These are phyloP conservation scores for Parathielavia appendiculata DNA, from an alignment of 495 filamentous ascomycete species.

Conservation along the genomic window DNA sequence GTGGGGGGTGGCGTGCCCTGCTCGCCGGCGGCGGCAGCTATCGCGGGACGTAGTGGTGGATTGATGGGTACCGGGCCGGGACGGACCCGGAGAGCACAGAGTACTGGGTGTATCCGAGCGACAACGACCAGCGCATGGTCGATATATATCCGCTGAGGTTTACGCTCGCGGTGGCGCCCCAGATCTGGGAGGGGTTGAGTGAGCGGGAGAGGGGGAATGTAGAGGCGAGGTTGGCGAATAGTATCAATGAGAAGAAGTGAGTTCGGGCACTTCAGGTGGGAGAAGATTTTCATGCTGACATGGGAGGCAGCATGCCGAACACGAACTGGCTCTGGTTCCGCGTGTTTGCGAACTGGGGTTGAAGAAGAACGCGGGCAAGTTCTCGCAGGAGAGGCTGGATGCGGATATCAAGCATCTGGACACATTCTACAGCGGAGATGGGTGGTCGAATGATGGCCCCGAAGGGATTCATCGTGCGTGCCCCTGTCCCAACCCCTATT, in stretches of 20 bases:
- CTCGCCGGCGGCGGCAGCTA: slow-evolving; percentile 62
- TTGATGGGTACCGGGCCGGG: slow-evolving; percentile 60
- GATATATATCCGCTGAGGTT: slow-evolving; percentile 72
- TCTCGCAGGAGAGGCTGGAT: slow-evolving; percentile 60
- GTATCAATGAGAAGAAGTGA: slow-evolving; percentile 67
- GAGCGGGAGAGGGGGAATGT: slow-evolving; percentile 56
- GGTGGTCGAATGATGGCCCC: slow-evolving; percentile 77
- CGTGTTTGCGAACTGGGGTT: slow-evolving; percentile 76
- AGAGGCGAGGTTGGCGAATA: slow-evolving; percentile 60
- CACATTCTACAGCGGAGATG: slow-evolving; percentile 71
- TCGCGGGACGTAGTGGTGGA: slow-evolving; percentile 56
- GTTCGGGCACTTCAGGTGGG: slow-evolving; percentile 9
- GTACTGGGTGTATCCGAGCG: slow-evolving; percentile 68
- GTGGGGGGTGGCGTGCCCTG: slow-evolving; percentile 66
- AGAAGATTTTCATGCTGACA: slow-evolving; percentile 6
- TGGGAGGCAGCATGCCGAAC: slow-evolving; percentile 46
- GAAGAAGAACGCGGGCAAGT: slow-evolving; percentile 61
- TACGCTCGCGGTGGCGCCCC: slow-evolving; percentile 57
- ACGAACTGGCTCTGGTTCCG: slow-evolving; percentile 73
- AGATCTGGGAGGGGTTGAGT: slow-evolving; percentile 62
- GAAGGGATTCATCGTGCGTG: slow-evolving; percentile 59
- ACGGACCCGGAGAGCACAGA: slow-evolving; percentile 61
- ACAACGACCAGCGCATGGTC: slow-evolving; percentile 75
- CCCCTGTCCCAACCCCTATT: neutral
- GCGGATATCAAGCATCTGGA: slow-evolving; percentile 71